Conservation (phyloP, 345 rosid genomes). For the Cardamine occulta region DNA sequence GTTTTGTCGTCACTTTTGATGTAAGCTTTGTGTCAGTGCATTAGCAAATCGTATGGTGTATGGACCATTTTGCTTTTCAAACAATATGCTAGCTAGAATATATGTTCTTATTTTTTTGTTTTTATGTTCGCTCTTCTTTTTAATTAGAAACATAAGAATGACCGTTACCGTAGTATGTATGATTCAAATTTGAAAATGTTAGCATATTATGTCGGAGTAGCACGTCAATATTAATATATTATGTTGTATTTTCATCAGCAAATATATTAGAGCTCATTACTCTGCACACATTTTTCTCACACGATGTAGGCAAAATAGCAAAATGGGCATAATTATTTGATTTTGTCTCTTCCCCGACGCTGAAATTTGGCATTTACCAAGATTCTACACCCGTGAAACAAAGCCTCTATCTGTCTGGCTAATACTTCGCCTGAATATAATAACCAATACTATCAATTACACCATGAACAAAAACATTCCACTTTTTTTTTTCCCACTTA, state of each 20-base stretch:
- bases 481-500: background rate
- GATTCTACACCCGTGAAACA: slow-evolving; percentile 32
- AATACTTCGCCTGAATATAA: background rate
- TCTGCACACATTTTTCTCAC: background rate
- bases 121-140: background rate
- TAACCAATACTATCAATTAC: background rate
- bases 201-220: background rate
- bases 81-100: background rate
- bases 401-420: slow-evolving; percentile 25
- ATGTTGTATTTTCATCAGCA: background rate
- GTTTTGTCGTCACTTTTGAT: slow-evolving; percentile 8
- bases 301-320: background rate
- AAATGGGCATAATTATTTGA: background rate
- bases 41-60: background rate
- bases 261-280: background rate
- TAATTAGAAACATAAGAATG: background rate
- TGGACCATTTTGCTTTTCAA: background rate
- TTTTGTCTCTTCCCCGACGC: background rate
- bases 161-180: background rate
- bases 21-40: background rate
- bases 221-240: background rate
- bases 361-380: slow-evolving; percentile 25
- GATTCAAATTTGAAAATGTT: background rate
- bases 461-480: background rate
- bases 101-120: background rate